Evolutionary conservation across 176 grass and related monocot species (phyloP), one percentile per base, ranked within the genome.

Genomic region (Carex littledalei): DNA sequence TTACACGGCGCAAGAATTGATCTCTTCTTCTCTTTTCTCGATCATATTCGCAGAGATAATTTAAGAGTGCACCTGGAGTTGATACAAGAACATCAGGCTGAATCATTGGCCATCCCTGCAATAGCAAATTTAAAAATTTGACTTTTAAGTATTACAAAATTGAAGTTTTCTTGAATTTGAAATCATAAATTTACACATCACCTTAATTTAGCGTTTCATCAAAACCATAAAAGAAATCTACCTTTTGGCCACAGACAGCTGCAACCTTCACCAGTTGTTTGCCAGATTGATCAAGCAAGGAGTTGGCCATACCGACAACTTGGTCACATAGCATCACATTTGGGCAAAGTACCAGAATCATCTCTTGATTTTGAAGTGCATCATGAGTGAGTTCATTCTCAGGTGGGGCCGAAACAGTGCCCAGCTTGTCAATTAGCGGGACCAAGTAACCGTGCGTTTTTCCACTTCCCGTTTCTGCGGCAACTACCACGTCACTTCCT

Each of bases 261-360:
- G 87, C 88, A 88, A 91, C 88, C 87, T 59, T 85, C 47, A 90
- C 87, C 77, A 98, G 80, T 86, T 91, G 87, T 84, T 89, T 84
- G 21, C 93, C 90, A 81, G 84, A 95, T 18, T 94, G 87, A 86
- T 94, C 64, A 61, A 98, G 58, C 73, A 98, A 86, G 6, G 80
- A 90, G 79, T 94, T 91, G 65, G 96, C 87, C 96, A 98, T 98
- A 64, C 56, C 63, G 67, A 94, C 88, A 56, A 94, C 96, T 92
- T 98, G 96, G 39, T 94, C 96, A 76, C 93, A 98, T 11, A 98
- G 90, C 96, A 98, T 95, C 61, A 89, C 91, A 88, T 98, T 98
- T 59, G 96, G 93, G 84, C 96, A 98, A 62, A 98, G 89, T 34
- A 98, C 88, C 76, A 98, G 68, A 57, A 89, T 72, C 0, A 80